Conservation (phyloP, 2,329 filamentous ascomycete genomes). For the Trichoderma citrinoviride region DNA sequence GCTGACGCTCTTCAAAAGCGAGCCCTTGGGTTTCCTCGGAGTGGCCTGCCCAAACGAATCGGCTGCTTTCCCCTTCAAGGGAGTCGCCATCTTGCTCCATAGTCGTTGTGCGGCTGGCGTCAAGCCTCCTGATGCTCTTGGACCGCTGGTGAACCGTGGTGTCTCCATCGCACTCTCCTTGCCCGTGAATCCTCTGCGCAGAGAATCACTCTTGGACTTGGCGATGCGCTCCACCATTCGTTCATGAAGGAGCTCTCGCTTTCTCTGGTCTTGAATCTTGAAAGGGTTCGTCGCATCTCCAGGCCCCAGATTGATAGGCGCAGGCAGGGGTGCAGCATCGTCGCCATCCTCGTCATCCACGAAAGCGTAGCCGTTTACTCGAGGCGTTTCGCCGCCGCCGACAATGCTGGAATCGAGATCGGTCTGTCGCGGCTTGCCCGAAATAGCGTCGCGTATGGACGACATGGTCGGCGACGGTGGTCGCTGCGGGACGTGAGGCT, state of each 20-base stretch:
- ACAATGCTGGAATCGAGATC: conserved; percentile 58
- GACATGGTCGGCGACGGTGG: conserved; percentile 82
- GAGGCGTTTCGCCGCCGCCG: conserved; percentile 73
- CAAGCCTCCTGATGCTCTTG: conserved; percentile 54
- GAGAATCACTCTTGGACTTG: conserved; percentile 64
- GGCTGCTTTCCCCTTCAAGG: conserved; percentile 36
- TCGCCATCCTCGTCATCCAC: conserved; percentile 75
- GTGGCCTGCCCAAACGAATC: conserved; percentile 39
- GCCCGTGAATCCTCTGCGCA: conserved; percentile 58
- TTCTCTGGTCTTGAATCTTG: conserved; percentile 69
- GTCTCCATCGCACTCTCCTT: conserved; percentile 59
- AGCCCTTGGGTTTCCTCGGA: conserved; percentile 40
- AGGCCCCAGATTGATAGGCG: conserved; percentile 56
- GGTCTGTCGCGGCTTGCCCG: conserved; percentile 62
- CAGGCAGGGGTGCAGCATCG: conserved; percentile 34
- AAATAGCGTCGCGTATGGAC: conserved; percentile 79
- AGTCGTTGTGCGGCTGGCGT: conserved; percentile 73
- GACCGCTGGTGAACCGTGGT: conserved; percentile 69
- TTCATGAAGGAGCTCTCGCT: conserved; percentile 77
- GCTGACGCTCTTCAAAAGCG: conserved; percentile 38
- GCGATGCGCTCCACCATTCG: conserved; percentile 82
- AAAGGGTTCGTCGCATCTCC: conserved; percentile 74
- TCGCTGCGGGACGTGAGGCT: conserved; percentile 40
- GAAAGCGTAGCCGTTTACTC: conserved; percentile 91
- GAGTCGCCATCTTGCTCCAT: conserved; percentile 59